phyloP scores from a whole-genome alignment of 129 eudicot genomes.

The Artemisia argyi region DNA sequence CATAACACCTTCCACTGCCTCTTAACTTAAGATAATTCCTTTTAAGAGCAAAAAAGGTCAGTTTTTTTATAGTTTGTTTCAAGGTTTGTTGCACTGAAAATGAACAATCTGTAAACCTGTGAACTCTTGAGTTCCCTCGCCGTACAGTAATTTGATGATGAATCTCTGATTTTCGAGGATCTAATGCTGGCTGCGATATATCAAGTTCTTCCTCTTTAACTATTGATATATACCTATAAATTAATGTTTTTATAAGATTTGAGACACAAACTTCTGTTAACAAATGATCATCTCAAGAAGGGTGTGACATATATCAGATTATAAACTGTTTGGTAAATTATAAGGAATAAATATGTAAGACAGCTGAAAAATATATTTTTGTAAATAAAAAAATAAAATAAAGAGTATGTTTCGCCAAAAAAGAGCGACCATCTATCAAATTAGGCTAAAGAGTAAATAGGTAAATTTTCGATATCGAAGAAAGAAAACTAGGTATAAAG shows the following conservation, averaged over 20 bases:
- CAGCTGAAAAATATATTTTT: no score
- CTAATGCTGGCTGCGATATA: slow-evolving; percentile 88
- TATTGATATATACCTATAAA: slow-evolving; percentile 64
- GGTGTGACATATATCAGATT: not conserved
- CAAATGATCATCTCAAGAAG: not conserved
- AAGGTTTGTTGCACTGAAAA: not conserved
- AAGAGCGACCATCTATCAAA: no score
- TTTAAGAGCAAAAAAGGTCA: slow-evolving; percentile 13
- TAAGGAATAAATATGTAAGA: no score
- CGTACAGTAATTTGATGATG: slow-evolving; percentile 80
- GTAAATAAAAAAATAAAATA: no score
- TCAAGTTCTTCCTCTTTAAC: slow-evolving; percentile 73
- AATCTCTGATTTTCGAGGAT: slow-evolving; percentile 60
- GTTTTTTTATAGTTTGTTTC: not conserved
- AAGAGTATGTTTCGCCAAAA: no score
- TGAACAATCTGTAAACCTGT: slow-evolving; percentile 43
- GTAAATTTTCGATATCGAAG: no score
- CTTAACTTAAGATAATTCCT: slow-evolving; percentile 58
- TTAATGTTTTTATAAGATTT: not conserved
- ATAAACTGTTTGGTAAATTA: not conserved
- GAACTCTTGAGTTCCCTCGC: slow-evolving; percentile 51
- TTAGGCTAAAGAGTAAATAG: no score
- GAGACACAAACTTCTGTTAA: not conserved
- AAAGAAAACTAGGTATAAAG: slow-evolving; percentile 5
- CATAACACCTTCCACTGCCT: slow-evolving; percentile 63